Conservation (phyloP, 371 early-diverging fungal species). For the Conidiobolus incongruus region DNA sequence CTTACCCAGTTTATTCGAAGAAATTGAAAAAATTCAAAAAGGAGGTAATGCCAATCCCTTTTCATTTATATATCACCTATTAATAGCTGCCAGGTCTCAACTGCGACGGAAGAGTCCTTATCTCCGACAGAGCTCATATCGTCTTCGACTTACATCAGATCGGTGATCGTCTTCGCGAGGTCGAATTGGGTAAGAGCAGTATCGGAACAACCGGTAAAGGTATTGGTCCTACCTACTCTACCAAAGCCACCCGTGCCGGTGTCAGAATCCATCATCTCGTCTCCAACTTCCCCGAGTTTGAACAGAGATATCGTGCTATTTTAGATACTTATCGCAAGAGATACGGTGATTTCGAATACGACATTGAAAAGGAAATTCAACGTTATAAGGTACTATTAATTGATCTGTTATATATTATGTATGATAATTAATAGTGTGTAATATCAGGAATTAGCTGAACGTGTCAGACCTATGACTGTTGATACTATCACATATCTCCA, state of each 20-base stretch:
- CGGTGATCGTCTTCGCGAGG: constrained; percentile 86
- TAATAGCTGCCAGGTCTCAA: constrained; percentile 29
- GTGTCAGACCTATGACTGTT: constrained; percentile 59
- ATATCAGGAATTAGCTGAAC: constrained; percentile 38
- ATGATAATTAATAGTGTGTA: too few species aligned
- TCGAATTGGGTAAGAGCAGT: constrained; percentile 66
- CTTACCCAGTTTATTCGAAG: constrained; percentile 79
- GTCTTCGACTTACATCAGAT: constrained; percentile 93
- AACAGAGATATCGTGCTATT: constrained; percentile 43
- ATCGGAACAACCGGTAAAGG: constrained; percentile 94
- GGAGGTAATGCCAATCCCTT: constrained; percentile 28
- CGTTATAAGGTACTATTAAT: too few species aligned
- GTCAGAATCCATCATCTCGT: constrained; percentile 77
- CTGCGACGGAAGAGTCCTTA: constrained; percentile 55
- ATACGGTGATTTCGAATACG: constrained; percentile 83
- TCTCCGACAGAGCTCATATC: constrained; percentile 84
- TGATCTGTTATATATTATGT: too few species aligned
- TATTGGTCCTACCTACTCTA: constrained; percentile 90
- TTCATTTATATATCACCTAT: neutral
- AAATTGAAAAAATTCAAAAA: constrained; percentile 52
- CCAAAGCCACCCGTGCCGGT: constrained; percentile 86
- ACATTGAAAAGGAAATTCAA: constrained; percentile 64
- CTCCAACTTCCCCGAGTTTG: constrained; percentile 60
- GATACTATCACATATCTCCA: constrained; percentile 67
- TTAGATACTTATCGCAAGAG: constrained; percentile 73